A percentile compares a stretch with the other conserved stretches of the same genome.
These are phyloP conservation scores for Rugonectria rugulosa DNA, from an alignment of 2,329 filamentous ascomycete species.

Conservation along the genomic window DNA sequence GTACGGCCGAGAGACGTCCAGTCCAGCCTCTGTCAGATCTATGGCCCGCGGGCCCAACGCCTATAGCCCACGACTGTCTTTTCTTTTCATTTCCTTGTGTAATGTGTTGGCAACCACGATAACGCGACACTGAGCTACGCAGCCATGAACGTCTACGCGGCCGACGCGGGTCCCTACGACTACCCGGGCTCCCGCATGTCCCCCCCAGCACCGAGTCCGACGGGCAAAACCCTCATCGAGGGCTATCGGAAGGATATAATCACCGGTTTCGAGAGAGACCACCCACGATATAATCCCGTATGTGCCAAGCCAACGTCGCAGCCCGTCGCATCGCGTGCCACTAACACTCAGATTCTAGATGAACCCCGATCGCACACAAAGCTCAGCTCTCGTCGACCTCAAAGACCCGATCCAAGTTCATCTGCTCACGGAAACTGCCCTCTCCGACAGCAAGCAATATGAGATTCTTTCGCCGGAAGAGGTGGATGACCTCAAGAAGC, in stretches of 20 bases:
- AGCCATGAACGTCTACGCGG: constrained; percentile 51
- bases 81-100: constrained; percentile 14
- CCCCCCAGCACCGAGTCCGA: constrained; percentile 47
- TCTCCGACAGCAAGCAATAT: constrained; percentile 85
- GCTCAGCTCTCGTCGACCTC: constrained; percentile 65
- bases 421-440: constrained; percentile 89
- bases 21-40: constrained; percentile 27
- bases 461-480: constrained; percentile 91
- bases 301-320: constrained; percentile 33
- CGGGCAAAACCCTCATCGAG: constrained; percentile 61
- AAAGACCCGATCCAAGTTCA: constrained; percentile 85
- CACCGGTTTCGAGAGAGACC: constrained; percentile 61
- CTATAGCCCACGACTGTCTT: constrained; percentile 17
- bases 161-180: constrained; percentile 46
- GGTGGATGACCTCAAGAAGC: constrained; percentile 90
- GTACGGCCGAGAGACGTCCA: not conserved
- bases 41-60: constrained; percentile 28
- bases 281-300: constrained; percentile 67
- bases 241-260: constrained; percentile 65
- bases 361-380: constrained; percentile 60
- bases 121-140: constrained; percentile 26
- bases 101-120: constrained; percentile 36
- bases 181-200: constrained; percentile 44
- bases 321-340: not conserved
- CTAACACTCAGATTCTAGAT: constrained; percentile 48